Base-by-base conservation (phyloP, 108 stramenopile species). In the Epipyxis sp. region DNA sequence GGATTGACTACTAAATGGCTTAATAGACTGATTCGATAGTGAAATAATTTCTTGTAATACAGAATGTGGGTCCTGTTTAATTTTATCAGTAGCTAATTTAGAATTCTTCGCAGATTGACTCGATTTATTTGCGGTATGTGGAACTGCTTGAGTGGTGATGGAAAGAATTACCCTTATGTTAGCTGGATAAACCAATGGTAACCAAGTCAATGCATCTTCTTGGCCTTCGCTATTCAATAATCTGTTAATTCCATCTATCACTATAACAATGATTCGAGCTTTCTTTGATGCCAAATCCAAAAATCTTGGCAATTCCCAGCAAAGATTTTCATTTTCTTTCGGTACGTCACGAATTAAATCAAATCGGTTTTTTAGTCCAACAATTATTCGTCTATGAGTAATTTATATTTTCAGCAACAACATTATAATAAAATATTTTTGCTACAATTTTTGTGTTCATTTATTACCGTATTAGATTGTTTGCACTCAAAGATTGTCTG, bases 231-330 rank as follows among this genome's bases (percentile, higher is more conserved):
- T 76, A 59, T 81, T 77, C 45, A 81, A 77, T 0, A 89, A 59
- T 29, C 89, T 78, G 34, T 90, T 80, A 3, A 90, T 69, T 59
- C 90, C 91, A 80, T 90, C 91, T 50, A 91, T 83, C 37, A 90
- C 78, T 68, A 91, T 87, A 40, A 91, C 37, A 37, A 74, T 74
- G 1, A 88, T 84, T 0, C 39, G 59, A 6, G 88, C 91, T 59
- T 90, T 89, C 77, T 87, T 81, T 34, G 87, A 78, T 1, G 89
- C 88, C 25, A 87, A 76, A 25, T 90, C 89, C 20, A 91, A 69
- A 44, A 91, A 86, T 1, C 88, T 80, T 0, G 91, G 89, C 37
- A 91, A 77, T 10, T 89, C 83, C 90, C 90, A 91, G 42, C 87
- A 86, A 0, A 91, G 84, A 34, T 82, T 84, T 42, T 83, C 87